Conservation (phyloP, 176 grass and related monocot species). For the Pontederia paniculata region DNA sequence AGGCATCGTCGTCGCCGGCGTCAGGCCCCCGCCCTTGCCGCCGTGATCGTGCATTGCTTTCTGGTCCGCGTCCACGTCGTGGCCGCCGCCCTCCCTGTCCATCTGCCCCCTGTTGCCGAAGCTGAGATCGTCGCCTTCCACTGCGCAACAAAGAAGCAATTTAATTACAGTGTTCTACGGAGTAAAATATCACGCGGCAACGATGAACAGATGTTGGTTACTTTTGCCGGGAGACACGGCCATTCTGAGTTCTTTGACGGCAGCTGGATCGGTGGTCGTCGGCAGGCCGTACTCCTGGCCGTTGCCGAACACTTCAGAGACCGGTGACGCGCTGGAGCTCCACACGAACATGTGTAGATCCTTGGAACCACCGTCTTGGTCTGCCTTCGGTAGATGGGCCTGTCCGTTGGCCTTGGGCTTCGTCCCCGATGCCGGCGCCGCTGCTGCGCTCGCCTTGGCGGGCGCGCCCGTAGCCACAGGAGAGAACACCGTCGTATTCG, state of each 20-base stretch:
- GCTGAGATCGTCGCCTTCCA: conserved; percentile 3
- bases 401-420: not conserved
- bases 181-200: no score
- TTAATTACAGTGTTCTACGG: no score
- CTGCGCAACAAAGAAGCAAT: no score
- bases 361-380: conserved; percentile 53
- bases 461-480: not conserved
- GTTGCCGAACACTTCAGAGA: conserved; percentile 70
- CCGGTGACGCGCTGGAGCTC: conserved; percentile 96
- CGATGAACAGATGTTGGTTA: not conserved
- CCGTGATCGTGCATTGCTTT: no score
- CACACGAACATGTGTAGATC: conserved; percentile 99
- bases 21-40: not conserved
- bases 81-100: not conserved
- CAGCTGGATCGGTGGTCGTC: not conserved
- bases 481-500: not conserved
- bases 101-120: not conserved
- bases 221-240: conserved; percentile 1
- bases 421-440: not conserved
- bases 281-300: not conserved
- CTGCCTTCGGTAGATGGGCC: conserved; percentile 22
- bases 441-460: not conserved
- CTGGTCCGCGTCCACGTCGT: not conserved
- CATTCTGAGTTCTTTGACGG: not conserved
- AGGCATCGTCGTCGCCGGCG: not conserved